Conservation (phyloP, 768 basidiomycete species). For the Dacryopinax spathularia region DNA sequence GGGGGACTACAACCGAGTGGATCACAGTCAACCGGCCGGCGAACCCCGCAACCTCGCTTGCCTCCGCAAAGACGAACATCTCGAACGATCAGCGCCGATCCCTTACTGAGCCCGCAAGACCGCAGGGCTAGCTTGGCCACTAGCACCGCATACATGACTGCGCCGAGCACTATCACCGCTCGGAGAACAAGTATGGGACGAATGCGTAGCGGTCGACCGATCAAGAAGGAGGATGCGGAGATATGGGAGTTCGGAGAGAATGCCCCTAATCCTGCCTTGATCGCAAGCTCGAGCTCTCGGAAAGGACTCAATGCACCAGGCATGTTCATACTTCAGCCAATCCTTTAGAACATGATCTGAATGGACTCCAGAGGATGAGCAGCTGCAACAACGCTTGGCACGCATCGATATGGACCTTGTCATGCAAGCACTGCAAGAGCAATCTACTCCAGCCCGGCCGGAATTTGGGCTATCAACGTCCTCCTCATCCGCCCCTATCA, state of each 20-base stretch:
- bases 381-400: neutral
- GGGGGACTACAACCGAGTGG: neutral
- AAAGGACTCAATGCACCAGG: neutral
- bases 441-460: neutral
- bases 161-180: neutral
- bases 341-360: neutral
- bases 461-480: neutral
- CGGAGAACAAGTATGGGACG: neutral
- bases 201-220: neutral
- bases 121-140: neutral
- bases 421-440: slow-evolving; percentile 1
- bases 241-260: slow-evolving; percentile 1
- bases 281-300: neutral
- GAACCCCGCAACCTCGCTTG: neutral
- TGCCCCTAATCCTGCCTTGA: neutral
- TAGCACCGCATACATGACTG: neutral
- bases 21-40: neutral
- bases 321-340: neutral
- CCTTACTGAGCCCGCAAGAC: neutral
- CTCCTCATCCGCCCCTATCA: neutral
- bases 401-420: neutral
- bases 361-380: neutral
- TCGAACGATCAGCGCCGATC: neutral
- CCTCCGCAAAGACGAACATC: neutral
- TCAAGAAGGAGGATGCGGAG: slow-evolving; percentile 2